These are phyloP conservation scores for Carallia pectinifolia DNA, from an alignment of 345 rosid species.

Conservation along the genomic window DNA sequence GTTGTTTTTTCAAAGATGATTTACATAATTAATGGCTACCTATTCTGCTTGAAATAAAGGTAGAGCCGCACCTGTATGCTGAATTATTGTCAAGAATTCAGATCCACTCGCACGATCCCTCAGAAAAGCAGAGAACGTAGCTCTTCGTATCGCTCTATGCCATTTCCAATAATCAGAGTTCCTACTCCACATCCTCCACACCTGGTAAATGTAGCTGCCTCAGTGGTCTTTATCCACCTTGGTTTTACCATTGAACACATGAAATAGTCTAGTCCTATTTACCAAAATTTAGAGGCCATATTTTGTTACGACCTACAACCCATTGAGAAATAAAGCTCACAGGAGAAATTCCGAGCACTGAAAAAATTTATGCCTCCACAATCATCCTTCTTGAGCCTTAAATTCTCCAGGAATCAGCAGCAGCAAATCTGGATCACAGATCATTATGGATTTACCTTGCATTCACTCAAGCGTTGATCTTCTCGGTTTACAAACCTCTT, in stretches of 20 bases:
- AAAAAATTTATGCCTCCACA: conserved; percentile 7
- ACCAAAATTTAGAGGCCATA: conserved; percentile 22
- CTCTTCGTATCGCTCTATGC: conserved; percentile 19
- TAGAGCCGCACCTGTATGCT: conserved; percentile 4
- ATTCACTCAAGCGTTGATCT: conserved; percentile 16
- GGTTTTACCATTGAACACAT: conserved; percentile 16
- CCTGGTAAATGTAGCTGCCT: conserved; percentile 11
- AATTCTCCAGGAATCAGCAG: conserved; percentile 8
- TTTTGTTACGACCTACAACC: conserved; percentile 12
- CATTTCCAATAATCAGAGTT: neutral
- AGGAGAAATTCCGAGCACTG: conserved; percentile 24
- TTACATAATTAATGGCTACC: conserved; percentile 21
- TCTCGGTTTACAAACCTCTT: conserved; percentile 23
- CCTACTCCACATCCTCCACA: conserved; percentile 10
- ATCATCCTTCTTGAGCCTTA: conserved; percentile 18
- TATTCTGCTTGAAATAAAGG: conserved; percentile 6
- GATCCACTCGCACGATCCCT: neutral
- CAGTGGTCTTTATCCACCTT: conserved; percentile 16
- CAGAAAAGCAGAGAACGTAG: conserved; percentile 14
- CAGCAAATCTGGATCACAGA: conserved; percentile 7
- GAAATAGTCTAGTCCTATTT: conserved; percentile 17
- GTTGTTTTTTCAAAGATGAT: conserved; percentile 18
- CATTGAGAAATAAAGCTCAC: conserved; percentile 23
- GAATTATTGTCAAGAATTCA: conserved; percentile 7
- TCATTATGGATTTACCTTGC: conserved; percentile 47